These are phyloP conservation scores for Lodderomyces margitis DNA, from an alignment of 1,139 yeast genomes.

Conservation along the genomic window DNA sequence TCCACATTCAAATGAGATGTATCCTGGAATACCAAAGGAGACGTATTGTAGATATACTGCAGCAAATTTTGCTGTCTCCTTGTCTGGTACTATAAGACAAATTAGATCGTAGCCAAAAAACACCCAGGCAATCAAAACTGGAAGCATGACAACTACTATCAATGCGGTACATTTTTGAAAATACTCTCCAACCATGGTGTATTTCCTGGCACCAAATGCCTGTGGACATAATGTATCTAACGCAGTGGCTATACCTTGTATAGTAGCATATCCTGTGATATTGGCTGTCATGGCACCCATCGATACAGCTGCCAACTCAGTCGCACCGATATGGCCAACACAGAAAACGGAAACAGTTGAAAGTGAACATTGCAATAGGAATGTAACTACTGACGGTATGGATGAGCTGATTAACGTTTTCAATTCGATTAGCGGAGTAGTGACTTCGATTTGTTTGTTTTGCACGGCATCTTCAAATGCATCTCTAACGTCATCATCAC, in stretches of 20 bases:
- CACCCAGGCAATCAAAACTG: conserved; percentile 50
- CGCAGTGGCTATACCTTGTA: conserved; percentile 58
- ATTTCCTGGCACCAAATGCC: conserved; percentile 57
- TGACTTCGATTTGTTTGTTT: conserved; percentile 24
- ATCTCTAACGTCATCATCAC: conserved; percentile 30
- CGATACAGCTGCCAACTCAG: conserved; percentile 59
- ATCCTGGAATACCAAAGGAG: conserved; percentile 60
- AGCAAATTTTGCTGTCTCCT: conserved; percentile 50
- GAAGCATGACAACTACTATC: conserved; percentile 46
- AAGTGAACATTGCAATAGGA: conserved; percentile 53
- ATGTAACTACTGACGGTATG: conserved; percentile 53
- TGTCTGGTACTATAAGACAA: conserved; percentile 40
- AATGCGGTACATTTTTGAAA: conserved; percentile 56
- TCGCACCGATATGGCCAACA: conserved; percentile 59
- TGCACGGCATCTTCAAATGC: conserved; percentile 39
- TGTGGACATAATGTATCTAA: conserved; percentile 59
- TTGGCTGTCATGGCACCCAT: conserved; percentile 65
- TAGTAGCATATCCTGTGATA: conserved; percentile 57
- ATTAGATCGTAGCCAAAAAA: conserved; percentile 43
- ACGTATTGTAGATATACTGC: conserved; percentile 51
- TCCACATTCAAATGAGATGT: conserved; percentile 67
- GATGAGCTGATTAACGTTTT: conserved; percentile 42
- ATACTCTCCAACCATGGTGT: conserved; percentile 51
- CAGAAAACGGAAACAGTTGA: conserved; percentile 58
- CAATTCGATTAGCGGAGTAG: conserved; percentile 36